Conservation (phyloP, 1,139 yeast genomes). For the Lodderomyces metapsilosis region DNA sequence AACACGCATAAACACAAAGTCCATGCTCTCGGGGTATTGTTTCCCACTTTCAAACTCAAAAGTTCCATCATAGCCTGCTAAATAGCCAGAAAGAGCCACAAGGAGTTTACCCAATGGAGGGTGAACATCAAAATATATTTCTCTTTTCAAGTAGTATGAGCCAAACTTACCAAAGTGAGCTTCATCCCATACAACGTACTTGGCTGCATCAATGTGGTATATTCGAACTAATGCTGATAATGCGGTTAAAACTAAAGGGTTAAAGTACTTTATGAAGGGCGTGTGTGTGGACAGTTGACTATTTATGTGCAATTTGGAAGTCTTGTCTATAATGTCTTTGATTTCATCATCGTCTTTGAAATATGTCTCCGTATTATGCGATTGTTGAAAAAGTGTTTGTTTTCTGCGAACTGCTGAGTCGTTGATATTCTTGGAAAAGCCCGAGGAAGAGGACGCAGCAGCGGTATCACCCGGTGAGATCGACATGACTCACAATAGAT, state of each 20-base stretch:
- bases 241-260: constrained; percentile 46
- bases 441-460: background rate
- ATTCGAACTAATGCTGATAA: constrained; percentile 68
- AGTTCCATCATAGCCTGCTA: constrained; percentile 66
- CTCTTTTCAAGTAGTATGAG: constrained; percentile 59
- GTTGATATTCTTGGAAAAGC: background rate
- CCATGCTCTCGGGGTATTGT: constrained; percentile 51
- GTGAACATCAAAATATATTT: constrained; percentile 74
- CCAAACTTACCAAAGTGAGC: constrained; percentile 83
- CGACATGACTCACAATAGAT: background rate
- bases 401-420: background rate
- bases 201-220: constrained; percentile 59
- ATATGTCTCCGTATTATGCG: background rate
- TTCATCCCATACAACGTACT: constrained; percentile 90
- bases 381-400: background rate
- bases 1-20: constrained; percentile 60
- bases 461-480: background rate
- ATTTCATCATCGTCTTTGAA: constrained; percentile 15
- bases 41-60: constrained; percentile 66
- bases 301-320: constrained; percentile 23
- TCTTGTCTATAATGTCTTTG: constrained; percentile 27
- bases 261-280: constrained; percentile 16
- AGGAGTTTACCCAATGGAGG: constrained; percentile 77
- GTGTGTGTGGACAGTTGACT: constrained; percentile 13
- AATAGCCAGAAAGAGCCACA: constrained; percentile 63